Base-by-base conservation (phyloP, 2,329 filamentous ascomycete genomes). In the Celoporthe dispersa region DNA sequence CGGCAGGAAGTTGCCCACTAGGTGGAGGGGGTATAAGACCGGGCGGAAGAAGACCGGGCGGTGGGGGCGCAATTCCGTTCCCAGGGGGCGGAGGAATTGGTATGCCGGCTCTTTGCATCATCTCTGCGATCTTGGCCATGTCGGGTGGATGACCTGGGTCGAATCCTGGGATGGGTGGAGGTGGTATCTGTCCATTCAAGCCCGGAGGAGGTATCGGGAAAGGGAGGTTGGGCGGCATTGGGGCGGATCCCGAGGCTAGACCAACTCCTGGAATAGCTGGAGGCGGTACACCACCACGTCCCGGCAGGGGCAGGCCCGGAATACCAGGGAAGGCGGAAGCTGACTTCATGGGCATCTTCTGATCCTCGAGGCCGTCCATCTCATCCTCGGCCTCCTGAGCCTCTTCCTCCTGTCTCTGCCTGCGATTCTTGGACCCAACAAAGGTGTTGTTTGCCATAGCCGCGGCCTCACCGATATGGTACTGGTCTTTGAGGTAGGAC, bases 401-500 rank as follows among this genome's bases (percentile, higher is more conserved):
- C 79, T 98, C 96, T 76, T 98, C 94, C 75, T 97, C 94, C 74
- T 94, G 92, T 75, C 92, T 88, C 80, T 96, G 91, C 63, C 91
- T 89, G 41, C 92, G 89, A 68, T 92, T 90, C 70, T 92, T 91
- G 53, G 92, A 90, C 39, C 93, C 89, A 78, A 94, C 94, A 89
- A 92, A 98, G 1, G 94, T 98, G n/a, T 96, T 96, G 79, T 96
- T 92, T 0, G 94, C 94, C 81, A 98, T 94, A 35, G 95, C 95
- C 0, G 94, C 94, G 9, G 93, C 90, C 80, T 98, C 94, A 64
- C 96, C 96, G 73, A 98, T 96, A 78, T 99, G 96, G 80, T 97
- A 98, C 70, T 94, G 89, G 81, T 99, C 96, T 77, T 94, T 94
- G 81, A 93, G 88, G 75, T 92, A 92, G 67, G 92, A 90, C n/a